Evolutionary conservation across 2,329 filamentous ascomycete genomes (phyloP).

Genomic region (Fusarium hostae): DNA sequence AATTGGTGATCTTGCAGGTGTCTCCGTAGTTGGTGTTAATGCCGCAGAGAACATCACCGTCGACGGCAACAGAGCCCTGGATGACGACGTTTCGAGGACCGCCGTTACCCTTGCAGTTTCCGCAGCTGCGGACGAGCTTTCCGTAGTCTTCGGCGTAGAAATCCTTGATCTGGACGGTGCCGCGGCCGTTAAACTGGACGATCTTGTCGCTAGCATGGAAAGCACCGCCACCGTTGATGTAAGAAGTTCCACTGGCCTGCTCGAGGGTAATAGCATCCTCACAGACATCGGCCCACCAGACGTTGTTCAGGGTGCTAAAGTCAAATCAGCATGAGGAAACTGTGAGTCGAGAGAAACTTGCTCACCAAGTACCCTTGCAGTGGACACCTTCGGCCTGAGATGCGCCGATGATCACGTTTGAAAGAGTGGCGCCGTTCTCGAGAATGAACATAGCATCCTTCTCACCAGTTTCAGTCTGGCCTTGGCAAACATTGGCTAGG

Average conservation of each 20-base stretch:
- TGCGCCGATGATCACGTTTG: conserved; percentile 65
- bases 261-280: conserved; percentile 52
- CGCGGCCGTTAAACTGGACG: conserved; percentile 56
- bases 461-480: conserved; percentile 42
- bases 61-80: conserved; percentile 32
- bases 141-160: conserved; percentile 51
- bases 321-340: not conserved
- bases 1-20: conserved; percentile 40
- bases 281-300: conserved; percentile 55
- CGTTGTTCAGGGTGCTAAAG: conserved; percentile 48
- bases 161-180: conserved; percentile 52
- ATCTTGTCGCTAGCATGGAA: conserved; percentile 42
- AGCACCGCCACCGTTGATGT: conserved; percentile 49
- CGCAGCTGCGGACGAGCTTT: conserved; percentile 62
- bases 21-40: conserved; percentile 45
- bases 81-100: conserved; percentile 38
- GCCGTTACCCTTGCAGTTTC: conserved; percentile 47
- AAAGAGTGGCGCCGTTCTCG: conserved; percentile 60
- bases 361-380: conserved; percentile 57
- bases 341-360: not conserved
- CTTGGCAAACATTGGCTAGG: conserved; percentile 41
- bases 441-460: conserved; percentile 62
- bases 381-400: conserved; percentile 63
- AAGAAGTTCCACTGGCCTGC: conserved; percentile 53
- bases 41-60: conserved; percentile 40